phyloP scores from a whole-genome alignment of 768 basidiomycete genomes.

The Amanita inopinata region DNA sequence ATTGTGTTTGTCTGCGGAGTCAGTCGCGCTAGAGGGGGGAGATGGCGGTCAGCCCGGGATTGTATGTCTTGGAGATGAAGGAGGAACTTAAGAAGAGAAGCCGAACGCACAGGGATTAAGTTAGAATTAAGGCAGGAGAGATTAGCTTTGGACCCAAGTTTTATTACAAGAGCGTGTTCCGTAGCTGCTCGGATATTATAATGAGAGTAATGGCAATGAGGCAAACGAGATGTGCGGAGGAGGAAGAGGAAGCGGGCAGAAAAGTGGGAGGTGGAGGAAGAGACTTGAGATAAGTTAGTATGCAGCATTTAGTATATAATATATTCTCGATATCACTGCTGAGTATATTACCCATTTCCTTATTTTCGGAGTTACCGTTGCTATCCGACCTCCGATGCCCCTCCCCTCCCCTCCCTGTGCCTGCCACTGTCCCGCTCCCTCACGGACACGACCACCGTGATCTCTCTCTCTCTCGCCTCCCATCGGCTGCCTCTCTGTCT shows the following conservation, averaged over 20 bases:
- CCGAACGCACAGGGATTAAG: neutral
- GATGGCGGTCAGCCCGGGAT: conserved; percentile 2
- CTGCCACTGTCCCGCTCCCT: neutral
- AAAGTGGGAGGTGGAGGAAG: neutral
- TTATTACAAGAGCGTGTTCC: conserved; percentile 6
- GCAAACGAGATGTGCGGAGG: neutral
- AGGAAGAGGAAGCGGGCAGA: conserved; percentile 2
- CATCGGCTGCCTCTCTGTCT: too few relatives aligned
- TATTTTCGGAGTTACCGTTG: conserved; percentile 6
- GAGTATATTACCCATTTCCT: conserved; percentile 5
- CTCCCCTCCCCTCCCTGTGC: conserved; percentile 1
- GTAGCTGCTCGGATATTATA: conserved; percentile 8
- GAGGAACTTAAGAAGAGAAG: neutral
- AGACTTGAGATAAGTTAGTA: neutral
- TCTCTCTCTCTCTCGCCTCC: neutral
- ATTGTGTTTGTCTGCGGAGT: conserved; percentile 1
- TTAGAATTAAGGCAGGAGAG: conserved; percentile 7
- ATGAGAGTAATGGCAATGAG: conserved; percentile 6
- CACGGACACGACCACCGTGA: neutral
- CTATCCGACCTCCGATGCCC: conserved; percentile 9
- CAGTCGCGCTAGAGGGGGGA: conserved; percentile 3
- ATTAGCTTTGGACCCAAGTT: conserved; percentile 3
- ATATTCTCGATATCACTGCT: neutral
- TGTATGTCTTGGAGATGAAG: neutral
- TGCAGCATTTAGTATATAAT: too few relatives aligned